Base-by-base conservation (phyloP, 208 protist genomes). In the Acanthamoeba sp. region DNA sequence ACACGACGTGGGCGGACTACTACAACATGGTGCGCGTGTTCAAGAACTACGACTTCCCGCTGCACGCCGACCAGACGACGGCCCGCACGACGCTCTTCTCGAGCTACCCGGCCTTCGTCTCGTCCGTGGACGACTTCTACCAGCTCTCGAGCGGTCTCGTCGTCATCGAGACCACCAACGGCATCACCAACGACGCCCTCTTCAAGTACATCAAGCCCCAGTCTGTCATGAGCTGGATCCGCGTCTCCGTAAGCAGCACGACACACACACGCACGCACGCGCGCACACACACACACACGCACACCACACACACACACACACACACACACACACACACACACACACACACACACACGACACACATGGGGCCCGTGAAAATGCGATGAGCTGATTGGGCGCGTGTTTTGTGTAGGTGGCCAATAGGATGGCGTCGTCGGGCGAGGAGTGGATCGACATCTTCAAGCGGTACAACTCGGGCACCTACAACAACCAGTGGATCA, bases 401-500 rank as follows among this genome's bases (percentile, higher is more conserved):
- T 50, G 45, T 50, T 7, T 73, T 10, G 27, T 73, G 27, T 73
- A 66, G 84, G 84, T 91, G 29, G 84, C 84, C 18, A 91, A 91
- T 42, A 38, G 40, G 50, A 66, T 91, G 84, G 84, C 84, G 27
- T 3, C 4, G 34, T 84, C 40, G 38, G 95, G 94, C 40, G 69
- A 96, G 36, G 92, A 97, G 48, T 99, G 98, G 97, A 85, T 96
- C 16, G 45, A 96, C 42, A 85, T 97, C 24, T 98, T 98, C 95
- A 57, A 88, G 2, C 93, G 69, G 16, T 91, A 98, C 36, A 99
- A 99, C 95, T 97, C 95, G 50, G 98, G 98, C 12, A 99, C 98
- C 24, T 98, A 99, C 91, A 98, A 98, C 94, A 98, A 98, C 92
- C 98, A 99, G 95, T 99, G 96, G 95, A 97, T 99, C 84, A 95